Conservation (phyloP, 2,329 filamentous ascomycete genomes). For the Alternaria brassicicola region DNA sequence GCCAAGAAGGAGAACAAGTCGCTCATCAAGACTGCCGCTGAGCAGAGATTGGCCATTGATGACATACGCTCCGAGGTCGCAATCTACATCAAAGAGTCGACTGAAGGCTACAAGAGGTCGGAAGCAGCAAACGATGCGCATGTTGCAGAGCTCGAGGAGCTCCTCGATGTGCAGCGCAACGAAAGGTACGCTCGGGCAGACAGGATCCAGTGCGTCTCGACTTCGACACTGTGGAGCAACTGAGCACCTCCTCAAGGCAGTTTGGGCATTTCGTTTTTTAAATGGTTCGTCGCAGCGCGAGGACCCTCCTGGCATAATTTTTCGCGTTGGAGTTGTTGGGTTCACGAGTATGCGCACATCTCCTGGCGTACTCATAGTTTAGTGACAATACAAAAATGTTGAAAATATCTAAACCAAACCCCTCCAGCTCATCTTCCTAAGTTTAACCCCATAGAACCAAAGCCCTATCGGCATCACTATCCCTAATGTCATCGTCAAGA, state of each 20-base stretch:
- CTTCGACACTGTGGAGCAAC: background rate
- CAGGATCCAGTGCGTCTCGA: background rate
- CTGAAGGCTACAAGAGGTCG: background rate
- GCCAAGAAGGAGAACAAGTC: background rate
- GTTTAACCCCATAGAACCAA: conserved; percentile 50
- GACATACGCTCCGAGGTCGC: background rate
- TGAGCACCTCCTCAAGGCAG: background rate
- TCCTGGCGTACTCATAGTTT: background rate
- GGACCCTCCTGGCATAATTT: background rate
- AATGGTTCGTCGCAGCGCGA: background rate
- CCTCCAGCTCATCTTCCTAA: conserved; percentile 34
- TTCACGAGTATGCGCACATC: background rate
- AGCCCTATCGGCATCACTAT: conserved; percentile 55
- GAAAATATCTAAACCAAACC: conserved; percentile 6
- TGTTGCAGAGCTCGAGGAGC: background rate
- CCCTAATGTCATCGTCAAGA: conserved; percentile 56
- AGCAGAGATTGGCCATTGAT: background rate
- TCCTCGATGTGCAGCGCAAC: background rate
- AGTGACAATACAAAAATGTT: background rate
- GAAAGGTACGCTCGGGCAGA: background rate
- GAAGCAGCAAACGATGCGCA: background rate
- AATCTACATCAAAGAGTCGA: background rate
- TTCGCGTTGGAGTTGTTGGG: background rate
- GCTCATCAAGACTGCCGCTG: background rate
- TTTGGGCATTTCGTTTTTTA: background rate